A percentile compares a stretch with the other conserved stretches of the same genome.
These are phyloP conservation scores for Trichoderma polysporum DNA, from an alignment of 2,329 filamentous ascomycete genomes.

Conservation along the genomic window DNA sequence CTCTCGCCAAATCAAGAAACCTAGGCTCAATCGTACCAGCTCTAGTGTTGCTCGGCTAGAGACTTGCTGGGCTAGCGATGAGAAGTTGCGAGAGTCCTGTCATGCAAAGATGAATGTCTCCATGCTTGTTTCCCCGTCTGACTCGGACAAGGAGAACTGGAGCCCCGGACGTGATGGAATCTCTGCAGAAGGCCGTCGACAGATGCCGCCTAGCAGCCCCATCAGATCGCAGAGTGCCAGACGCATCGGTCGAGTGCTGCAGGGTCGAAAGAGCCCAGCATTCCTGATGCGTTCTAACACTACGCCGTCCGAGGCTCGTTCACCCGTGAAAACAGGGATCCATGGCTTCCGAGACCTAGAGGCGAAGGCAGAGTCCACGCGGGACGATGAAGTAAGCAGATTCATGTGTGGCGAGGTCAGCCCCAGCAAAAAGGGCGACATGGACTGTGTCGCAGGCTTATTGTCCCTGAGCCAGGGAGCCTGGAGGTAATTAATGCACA, in stretches of 20 bases:
- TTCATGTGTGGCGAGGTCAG: conserved; percentile 70
- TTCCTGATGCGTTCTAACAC: conserved; percentile 43
- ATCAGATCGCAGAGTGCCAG: conserved; percentile 38
- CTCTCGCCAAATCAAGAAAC: conserved; percentile 54
- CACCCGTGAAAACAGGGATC: conserved; percentile 36
- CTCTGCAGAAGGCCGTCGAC: conserved; percentile 34
- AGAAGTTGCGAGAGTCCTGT: conserved; percentile 29
- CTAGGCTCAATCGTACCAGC: conserved; percentile 58
- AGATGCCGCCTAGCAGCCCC: conserved; percentile 38
- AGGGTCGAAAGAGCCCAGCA: conserved; percentile 39
- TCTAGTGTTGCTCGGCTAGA: conserved; percentile 66
- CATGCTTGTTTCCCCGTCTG: conserved; percentile 45
- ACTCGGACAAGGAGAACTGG: conserved; percentile 97
- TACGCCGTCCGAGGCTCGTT: conserved; percentile 39
- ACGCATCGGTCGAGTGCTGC: conserved; percentile 42
- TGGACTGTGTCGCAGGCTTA: conserved; percentile 87
- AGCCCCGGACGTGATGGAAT: conserved; percentile 53
- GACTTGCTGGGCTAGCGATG: conserved; percentile 33
- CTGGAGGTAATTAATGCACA: conserved; percentile 58
- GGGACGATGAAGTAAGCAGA: conserved; percentile 62
- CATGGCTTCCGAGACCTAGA: conserved; percentile 55
- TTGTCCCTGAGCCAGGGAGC: conserved; percentile 89
- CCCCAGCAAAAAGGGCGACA: conserved; percentile 73
- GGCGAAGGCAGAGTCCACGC: conserved; percentile 22
- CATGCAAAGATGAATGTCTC: conserved; percentile 40